phyloP scores from a whole-genome alignment of 2,329 filamentous ascomycete genomes.

The Venturia oleaginea region DNA sequence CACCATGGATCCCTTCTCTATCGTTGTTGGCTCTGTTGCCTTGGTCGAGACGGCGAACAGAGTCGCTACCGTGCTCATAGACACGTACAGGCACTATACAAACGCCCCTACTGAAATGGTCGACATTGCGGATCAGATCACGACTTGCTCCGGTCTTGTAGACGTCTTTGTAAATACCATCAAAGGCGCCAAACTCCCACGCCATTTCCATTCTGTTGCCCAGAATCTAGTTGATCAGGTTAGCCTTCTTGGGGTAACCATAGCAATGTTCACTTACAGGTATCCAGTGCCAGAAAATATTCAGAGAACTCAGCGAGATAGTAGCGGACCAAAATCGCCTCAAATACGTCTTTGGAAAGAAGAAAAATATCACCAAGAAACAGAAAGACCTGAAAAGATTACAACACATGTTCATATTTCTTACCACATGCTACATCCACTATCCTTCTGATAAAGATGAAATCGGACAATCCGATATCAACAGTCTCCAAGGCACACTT shows the following conservation, averaged over 20 bases:
- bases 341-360: neutral
- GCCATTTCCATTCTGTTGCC: neutral
- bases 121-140: neutral
- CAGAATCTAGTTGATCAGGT: neutral
- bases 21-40: neutral
- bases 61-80: neutral
- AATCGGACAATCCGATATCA: neutral
- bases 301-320: neutral
- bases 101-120: constrained; percentile 3
- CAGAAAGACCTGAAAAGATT: constrained; percentile 5
- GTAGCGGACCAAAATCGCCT: neutral
- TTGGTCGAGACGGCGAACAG: neutral
- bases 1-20: constrained; percentile 3
- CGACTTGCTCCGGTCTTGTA: neutral
- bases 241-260: neutral
- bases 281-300: neutral
- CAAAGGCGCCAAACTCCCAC: neutral
- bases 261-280: neutral
- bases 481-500: constrained; percentile 2
- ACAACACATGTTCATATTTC: constrained; percentile 4
- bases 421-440: neutral
- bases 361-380: neutral
- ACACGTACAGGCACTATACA: constrained; percentile 5
- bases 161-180: neutral
- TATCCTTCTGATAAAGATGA: neutral